These are phyloP conservation scores for Dissophora globulifera DNA, from an alignment of 192 early-diverging fungal genomes.

Conservation along the genomic window DNA sequence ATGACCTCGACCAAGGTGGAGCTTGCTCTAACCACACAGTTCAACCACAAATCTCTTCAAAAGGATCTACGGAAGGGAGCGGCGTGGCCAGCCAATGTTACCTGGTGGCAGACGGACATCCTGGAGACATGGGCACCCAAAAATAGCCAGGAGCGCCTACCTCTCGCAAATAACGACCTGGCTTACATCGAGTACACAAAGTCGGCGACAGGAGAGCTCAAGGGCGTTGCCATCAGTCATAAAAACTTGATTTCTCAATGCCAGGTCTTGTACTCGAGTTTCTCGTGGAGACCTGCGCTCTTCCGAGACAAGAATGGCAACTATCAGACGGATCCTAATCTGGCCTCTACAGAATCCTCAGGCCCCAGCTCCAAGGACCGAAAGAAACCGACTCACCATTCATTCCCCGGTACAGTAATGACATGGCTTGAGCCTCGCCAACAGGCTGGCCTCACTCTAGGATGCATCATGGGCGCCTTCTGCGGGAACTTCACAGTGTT, in stretches of 20 bases:
- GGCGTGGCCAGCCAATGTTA: slow-evolving; percentile 68
- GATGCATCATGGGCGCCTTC: slow-evolving; percentile 71
- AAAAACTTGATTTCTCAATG: slow-evolving; percentile 76
- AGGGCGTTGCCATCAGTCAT: slow-evolving; percentile 80
- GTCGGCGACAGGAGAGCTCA: slow-evolving; percentile 78
- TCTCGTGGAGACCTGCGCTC: slow-evolving; percentile 33
- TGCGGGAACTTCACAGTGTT: slow-evolving; percentile 73
- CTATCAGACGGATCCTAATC: slow-evolving; percentile 25
- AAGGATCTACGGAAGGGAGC: slow-evolving; percentile 71
- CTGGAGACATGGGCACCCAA: slow-evolving; percentile 69
- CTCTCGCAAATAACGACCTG: slow-evolving; percentile 60
- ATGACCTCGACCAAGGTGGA: slow-evolving; percentile 69
- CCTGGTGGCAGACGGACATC: slow-evolving; percentile 83
- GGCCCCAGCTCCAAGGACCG: slow-evolving; percentile 7
- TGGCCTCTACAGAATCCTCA: slow-evolving; percentile 13
- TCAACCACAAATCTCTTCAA: slow-evolving; percentile 71
- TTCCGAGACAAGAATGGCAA: slow-evolving; percentile 31
- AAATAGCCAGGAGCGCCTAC: slow-evolving; percentile 58
- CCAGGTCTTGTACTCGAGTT: slow-evolving; percentile 18
- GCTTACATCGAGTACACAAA: slow-evolving; percentile 87
- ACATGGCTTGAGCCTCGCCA: slow-evolving; percentile 79
- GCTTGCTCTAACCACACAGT: slow-evolving; percentile 79
- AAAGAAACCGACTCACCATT: not conserved
- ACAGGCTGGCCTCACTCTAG: slow-evolving; percentile 75
- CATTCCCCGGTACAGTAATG: slow-evolving; percentile 62